These are phyloP conservation scores for Phalaenopsis equestris DNA, from an alignment of 106 monocot species.

Conservation along the genomic window DNA sequence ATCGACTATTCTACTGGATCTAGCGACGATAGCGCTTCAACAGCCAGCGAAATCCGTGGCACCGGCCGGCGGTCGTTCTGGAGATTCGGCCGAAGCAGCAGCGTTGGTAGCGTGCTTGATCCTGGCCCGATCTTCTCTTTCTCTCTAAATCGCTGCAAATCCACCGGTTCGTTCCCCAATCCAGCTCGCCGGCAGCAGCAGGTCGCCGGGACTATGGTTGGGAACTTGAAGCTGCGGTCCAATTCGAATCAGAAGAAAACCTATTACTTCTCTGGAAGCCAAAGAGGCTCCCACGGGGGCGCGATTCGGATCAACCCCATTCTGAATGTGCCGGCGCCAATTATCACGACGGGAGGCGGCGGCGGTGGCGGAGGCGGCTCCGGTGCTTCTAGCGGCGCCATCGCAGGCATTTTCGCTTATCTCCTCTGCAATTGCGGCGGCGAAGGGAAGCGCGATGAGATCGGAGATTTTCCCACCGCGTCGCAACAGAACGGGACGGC, in stretches of 20 bases:
- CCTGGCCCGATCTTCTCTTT: neutral
- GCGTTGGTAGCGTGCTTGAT: neutral
- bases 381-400: neutral
- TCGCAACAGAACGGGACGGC: neutral
- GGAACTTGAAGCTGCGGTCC: neutral
- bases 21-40: neutral
- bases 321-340: constrained; percentile 3
- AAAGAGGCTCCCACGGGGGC: neutral
- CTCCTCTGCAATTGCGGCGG: constrained; percentile 12
- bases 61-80: neutral
- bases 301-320: constrained; percentile 8
- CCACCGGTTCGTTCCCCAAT: neutral
- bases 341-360: neutral
- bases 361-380: neutral
- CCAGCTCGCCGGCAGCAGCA: neutral
- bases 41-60: neutral
- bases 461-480: neutral
- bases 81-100: constrained; percentile 6
- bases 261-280: constrained; percentile 3
- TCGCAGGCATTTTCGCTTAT: neutral
- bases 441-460: neutral
- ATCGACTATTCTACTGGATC: neutral
- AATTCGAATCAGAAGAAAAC: constrained; percentile 7
- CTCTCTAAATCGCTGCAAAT: neutral
- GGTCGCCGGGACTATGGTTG: neutral